Percentiles rank a stretch among this genome's conserved stretches.
Evolutionary conservation across 495 filamentous ascomycete species (phyloP).

Genomic region (Tuber brumale): DNA sequence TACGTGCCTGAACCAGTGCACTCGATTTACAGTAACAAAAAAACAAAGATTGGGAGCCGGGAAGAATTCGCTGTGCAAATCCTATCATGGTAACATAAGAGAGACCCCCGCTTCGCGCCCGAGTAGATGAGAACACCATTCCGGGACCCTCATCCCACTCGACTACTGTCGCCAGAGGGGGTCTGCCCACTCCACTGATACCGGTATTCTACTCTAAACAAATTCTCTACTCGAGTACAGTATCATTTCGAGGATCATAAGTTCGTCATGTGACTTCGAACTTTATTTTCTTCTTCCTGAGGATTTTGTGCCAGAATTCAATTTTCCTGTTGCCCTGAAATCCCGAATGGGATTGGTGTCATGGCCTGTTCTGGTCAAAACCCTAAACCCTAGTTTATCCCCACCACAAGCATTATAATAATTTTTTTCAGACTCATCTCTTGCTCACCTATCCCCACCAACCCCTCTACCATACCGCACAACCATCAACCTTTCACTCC

Average conservation of each 20-base stretch:
- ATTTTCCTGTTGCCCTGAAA: background rate
- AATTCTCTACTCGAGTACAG: too few species aligned
- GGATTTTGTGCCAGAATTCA: background rate
- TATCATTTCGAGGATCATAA: background rate
- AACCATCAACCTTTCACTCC: background rate
- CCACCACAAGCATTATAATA: background rate
- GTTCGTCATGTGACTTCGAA: background rate
- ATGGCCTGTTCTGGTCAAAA: background rate
- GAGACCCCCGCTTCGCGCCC: background rate
- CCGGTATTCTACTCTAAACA: too few species aligned
- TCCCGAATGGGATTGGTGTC: background rate
- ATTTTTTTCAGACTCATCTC: background rate
- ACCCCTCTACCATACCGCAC: conserved; percentile 1
- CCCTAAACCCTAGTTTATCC: background rate
- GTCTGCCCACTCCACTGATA: background rate
- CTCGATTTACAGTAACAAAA: too few species aligned
- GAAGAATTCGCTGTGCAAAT: too few species aligned
- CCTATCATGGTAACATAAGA: background rate
- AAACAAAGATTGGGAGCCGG: too few species aligned
- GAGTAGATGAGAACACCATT: background rate
- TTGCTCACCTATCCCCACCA: background rate
- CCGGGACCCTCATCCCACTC: background rate
- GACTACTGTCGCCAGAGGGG: background rate
- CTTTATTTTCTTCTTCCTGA: too few species aligned
- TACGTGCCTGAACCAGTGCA: too few species aligned